Base-by-base conservation (phyloP, 2,329 filamentous ascomycete genomes). In the Exophiala viscosa region DNA sequence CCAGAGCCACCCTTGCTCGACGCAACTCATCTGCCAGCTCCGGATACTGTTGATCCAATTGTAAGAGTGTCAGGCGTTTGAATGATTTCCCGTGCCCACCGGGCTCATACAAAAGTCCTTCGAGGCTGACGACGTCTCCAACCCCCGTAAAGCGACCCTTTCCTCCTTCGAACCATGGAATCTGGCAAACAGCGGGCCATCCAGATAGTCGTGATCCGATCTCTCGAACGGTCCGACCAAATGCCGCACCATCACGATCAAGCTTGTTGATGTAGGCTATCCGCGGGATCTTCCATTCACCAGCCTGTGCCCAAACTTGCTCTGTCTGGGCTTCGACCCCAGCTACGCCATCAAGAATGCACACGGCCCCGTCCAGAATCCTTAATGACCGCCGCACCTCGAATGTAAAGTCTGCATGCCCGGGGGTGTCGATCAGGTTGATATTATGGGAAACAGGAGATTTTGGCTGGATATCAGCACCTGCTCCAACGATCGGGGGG, bases 251-350 rank as follows among this genome's bases (percentile, higher is more conserved):
- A 57, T 89, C 86, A 35, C 89, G 83, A 67, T 95, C 89, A 2
- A 93, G 79, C 68, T 95, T 95, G 72, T 95, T 95, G 63, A 93
- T 80, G 59, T 85, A 92, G 44, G 90, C 77, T 50, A 93, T 82
- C 31, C 90, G 80, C 0, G 93, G 93, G 36, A 97, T 95, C 17
- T 78, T 79, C 67, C 95, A 95, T 41, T 85, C 83, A 47, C 87
- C 88, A 5, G 93, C 91, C 58, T 96, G 93, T 11, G 82, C 79
- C 93, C 93, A 99, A 2, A 99, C 93, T 63, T 95, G 86, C 68
- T 99, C 93, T 0, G 93, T 97, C 67, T 97, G 93, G 1, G 93
- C 92, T 70, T 99, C 93, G 17, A 99, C 93, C 1, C 90, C 90
- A 55, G 92, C 90, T 34, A 96, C 90, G 0, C 88, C 90, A 67